These are phyloP conservation scores for Podospora appendiculata DNA, from an alignment of 495 filamentous ascomycete genomes.

Conservation along the genomic window DNA sequence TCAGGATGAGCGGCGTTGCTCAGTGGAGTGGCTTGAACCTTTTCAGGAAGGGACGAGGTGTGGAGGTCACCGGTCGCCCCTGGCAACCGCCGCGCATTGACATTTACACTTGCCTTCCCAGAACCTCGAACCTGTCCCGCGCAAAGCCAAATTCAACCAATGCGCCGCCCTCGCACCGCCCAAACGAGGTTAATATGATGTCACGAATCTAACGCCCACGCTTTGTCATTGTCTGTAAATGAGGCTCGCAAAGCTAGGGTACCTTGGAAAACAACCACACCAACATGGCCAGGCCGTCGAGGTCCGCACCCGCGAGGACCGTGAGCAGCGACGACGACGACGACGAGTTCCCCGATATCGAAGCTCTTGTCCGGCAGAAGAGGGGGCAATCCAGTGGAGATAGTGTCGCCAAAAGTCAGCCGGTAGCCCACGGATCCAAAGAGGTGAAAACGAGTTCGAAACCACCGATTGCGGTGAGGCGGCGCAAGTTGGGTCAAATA, in stretches of 20 bases:
- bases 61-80: not conserved
- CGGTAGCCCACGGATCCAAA: not conserved
- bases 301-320: slow-evolving; percentile 1
- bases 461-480: slow-evolving; percentile 4
- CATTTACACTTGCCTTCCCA: too few species aligned
- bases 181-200: too few species aligned
- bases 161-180: too few species aligned
- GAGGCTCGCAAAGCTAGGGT: not conserved
- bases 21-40: too few species aligned
- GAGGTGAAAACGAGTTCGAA: slow-evolving; percentile 1
- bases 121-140: too few species aligned
- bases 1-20: too few species aligned
- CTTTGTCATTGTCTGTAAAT: not conserved
- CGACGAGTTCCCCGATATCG: slow-evolving; percentile 30
- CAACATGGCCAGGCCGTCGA: slow-evolving; percentile 7
- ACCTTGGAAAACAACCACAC: not conserved
- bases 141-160: too few species aligned
- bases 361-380: slow-evolving; percentile 20
- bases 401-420: not conserved
- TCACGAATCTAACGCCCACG: not conserved
- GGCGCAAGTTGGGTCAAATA: slow-evolving; percentile 15
- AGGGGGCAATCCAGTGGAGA: not conserved
- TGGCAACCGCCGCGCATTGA: not conserved
- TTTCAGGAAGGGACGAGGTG: too few species aligned
- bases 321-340: slow-evolving; percentile 9